These are phyloP conservation scores for Colletotrichum horii DNA, from an alignment of 2,329 filamentous ascomycete genomes.

Conservation along the genomic window DNA sequence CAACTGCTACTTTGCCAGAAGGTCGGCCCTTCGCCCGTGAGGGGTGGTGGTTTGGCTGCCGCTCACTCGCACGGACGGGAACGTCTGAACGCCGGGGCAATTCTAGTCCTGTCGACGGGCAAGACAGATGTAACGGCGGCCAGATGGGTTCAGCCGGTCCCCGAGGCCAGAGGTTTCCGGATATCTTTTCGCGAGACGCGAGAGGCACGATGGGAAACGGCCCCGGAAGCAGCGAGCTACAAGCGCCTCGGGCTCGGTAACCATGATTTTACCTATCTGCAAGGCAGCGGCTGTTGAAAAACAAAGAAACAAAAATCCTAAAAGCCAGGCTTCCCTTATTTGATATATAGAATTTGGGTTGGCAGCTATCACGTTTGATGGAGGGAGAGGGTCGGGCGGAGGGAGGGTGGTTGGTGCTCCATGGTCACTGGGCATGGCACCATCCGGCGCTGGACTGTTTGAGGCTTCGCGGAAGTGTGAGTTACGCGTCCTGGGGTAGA, in stretches of 20 bases:
- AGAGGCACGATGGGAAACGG: neutral
- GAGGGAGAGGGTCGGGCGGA: neutral
- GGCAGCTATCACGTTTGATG: conserved; percentile 9
- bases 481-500: conserved; percentile 1
- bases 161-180: neutral
- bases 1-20: neutral
- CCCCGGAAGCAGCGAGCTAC: neutral
- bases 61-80: conserved; percentile 6
- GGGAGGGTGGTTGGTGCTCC: neutral
- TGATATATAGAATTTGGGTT: conserved; percentile 8
- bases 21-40: conserved; percentile 1
- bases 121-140: conserved; percentile 11
- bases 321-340: neutral
- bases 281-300: neutral
- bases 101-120: conserved; percentile 1
- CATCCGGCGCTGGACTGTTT: conserved; percentile 9
- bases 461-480: neutral
- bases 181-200: neutral
- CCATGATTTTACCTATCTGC: neutral
- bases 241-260: neutral
- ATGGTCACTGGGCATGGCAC: neutral
- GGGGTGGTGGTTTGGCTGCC: neutral
- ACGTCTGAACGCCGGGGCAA: conserved; percentile 6
- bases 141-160: conserved; percentile 5
- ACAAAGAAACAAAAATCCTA: neutral